These are phyloP conservation scores for Hapsidospora chrysogenum DNA, from an alignment of 495 filamentous ascomycete genomes.

Conservation along the genomic window DNA sequence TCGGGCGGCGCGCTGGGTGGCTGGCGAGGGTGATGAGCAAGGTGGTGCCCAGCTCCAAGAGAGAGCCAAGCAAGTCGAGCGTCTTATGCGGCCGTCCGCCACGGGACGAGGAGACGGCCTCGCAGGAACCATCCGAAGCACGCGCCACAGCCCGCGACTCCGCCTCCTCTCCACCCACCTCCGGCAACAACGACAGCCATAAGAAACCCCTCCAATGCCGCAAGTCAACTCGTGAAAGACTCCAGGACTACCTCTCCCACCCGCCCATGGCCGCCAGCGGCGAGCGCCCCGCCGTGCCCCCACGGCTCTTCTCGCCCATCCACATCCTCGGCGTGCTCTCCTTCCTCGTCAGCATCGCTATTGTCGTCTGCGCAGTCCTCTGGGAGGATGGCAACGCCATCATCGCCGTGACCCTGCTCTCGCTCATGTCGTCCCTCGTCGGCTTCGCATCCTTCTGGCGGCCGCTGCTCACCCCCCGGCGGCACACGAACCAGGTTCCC, in stretches of 20 bases:
- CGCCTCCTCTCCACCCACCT: no score
- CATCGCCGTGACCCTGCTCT: conserved; percentile 27
- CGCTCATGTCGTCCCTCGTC: conserved; percentile 28
- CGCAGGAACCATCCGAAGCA: no score
- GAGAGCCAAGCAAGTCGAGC: neutral
- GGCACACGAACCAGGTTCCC: conserved; percentile 30
- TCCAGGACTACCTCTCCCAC: conserved; percentile 18
- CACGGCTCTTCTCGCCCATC: conserved; percentile 27
- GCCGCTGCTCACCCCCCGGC: conserved; percentile 31
- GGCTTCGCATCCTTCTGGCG: conserved; percentile 38
- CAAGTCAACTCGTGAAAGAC: conserved; percentile 14
- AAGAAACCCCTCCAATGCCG: conserved; percentile 9
- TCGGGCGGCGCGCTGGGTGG: neutral
- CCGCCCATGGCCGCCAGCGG: conserved; percentile 15
- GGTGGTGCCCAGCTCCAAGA: neutral
- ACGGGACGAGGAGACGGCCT: no score
- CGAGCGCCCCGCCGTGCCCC: conserved; percentile 25
- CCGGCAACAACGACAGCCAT: conserved; percentile 4
- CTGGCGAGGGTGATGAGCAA: neutral
- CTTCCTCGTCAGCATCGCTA: conserved; percentile 27
- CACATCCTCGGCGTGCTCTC: conserved; percentile 35
- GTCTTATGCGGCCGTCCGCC: no score
- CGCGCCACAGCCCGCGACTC: no score
- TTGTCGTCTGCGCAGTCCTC: conserved; percentile 16
- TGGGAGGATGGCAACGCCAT: conserved; percentile 37